A percentile compares a stretch with the other conserved stretches of the same genome.
These are phyloP conservation scores for Stentor roeselii DNA, from an alignment of 73 alveolate species.

Conservation along the genomic window DNA sequence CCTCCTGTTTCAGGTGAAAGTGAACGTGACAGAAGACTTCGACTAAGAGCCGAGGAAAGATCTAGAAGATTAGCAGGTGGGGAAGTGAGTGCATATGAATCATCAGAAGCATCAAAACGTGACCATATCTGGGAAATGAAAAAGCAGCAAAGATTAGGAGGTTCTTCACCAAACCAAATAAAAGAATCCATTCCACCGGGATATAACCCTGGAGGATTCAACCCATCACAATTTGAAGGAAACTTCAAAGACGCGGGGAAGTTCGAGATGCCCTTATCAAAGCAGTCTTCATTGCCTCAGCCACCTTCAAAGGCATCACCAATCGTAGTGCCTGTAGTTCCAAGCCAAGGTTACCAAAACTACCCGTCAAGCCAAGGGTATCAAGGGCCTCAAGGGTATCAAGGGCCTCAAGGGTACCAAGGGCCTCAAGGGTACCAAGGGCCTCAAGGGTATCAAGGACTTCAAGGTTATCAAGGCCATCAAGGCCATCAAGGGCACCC, in stretches of 20 bases:
- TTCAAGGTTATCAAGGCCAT: not conserved
- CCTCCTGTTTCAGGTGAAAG: not conserved
- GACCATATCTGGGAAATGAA: not conserved
- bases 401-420: not conserved
- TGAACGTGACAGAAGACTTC: slow-evolving; percentile 20
- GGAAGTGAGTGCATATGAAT: slow-evolving; percentile 13
- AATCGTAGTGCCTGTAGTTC: not conserved
- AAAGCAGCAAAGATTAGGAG: not conserved
- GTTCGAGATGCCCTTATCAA: not conserved
- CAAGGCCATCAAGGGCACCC: not conserved
- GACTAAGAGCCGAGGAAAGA: slow-evolving; percentile 17
- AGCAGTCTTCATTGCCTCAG: not conserved
- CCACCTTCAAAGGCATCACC: not conserved
- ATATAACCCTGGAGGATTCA: too few species aligned
- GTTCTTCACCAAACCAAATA: too few species aligned
- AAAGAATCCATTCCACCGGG: not conserved
- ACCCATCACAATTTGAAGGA: not conserved
- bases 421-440: not conserved
- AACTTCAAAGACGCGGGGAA: not conserved
- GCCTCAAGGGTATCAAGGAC: not conserved
- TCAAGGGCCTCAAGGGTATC: not conserved
- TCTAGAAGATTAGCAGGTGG: not conserved
- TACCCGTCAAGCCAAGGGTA: not conserved
- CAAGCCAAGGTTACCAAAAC: not conserved
- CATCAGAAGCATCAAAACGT: not conserved